Evolutionary conservation across 768 basidiomycete species (phyloP).

Genomic region (Artomyces pyxidatus): DNA sequence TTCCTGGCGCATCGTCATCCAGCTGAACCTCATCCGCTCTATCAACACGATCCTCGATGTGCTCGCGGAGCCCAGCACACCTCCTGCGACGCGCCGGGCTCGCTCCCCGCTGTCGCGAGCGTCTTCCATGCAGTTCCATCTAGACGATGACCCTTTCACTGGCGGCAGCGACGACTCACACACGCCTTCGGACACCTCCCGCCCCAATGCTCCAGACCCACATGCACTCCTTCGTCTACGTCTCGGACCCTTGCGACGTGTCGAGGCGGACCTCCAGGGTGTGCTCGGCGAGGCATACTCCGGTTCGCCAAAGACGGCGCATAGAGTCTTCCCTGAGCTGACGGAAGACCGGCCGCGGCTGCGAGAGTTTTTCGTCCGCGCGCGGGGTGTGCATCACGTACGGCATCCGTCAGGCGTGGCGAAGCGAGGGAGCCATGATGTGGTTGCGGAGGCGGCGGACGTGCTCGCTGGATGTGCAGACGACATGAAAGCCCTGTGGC

Average conservation of each 20-base stretch:
- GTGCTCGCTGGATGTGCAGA: conserved; percentile 52
- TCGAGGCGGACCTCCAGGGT: conserved; percentile 57
- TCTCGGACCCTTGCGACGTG: conserved; percentile 51
- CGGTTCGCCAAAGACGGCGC: conserved; percentile 13
- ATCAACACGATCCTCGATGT: conserved; percentile 58
- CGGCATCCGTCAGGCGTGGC: conserved; percentile 1
- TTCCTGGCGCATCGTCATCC: conserved; percentile 72
- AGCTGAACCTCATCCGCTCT: conserved; percentile 71
- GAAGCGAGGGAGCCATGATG: conserved; percentile 14
- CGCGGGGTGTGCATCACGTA: conserved; percentile 7
- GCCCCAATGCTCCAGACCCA: conserved; percentile 42
- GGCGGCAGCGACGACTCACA: neutral
- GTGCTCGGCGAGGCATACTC: conserved; percentile 37
- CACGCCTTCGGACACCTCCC: conserved; percentile 15
- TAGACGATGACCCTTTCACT: neutral
- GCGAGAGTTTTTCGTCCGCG: conserved; percentile 12
- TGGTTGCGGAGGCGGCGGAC: conserved; percentile 35
- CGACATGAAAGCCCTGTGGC: conserved; percentile 61
- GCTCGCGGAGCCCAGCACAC: conserved; percentile 37
- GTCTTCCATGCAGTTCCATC: neutral
- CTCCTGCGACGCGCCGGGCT: neutral
- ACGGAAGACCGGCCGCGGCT: conserved; percentile 14
- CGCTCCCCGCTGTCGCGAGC: neutral
- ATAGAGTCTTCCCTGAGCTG: no score
- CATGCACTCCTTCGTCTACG: conserved; percentile 41